phyloP scores from a whole-genome alignment of 2,329 filamentous ascomycete genomes.

The Metarhizium anisopliae region DNA sequence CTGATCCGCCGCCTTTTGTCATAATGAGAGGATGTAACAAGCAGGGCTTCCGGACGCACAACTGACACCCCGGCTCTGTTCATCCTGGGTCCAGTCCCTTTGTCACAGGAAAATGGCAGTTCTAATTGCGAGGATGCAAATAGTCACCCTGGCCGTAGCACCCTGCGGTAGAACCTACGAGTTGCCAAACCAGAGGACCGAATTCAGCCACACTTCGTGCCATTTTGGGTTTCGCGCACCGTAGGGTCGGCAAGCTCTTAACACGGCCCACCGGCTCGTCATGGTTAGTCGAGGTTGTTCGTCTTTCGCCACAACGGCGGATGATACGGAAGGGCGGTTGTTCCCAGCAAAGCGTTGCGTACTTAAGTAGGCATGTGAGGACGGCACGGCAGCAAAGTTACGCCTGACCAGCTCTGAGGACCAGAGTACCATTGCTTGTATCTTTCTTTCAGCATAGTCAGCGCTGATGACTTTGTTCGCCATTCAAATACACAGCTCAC shows the following conservation, averaged over 20 bases:
- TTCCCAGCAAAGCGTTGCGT: no score
- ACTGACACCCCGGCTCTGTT: background rate
- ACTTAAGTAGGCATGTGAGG: no score
- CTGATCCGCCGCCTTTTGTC: no score
- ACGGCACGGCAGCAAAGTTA: no score
- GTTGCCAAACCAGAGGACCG: background rate
- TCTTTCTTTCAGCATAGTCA: no score
- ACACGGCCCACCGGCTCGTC: background rate
- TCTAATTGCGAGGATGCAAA: background rate
- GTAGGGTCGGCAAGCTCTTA: background rate
- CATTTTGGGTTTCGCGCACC: background rate
- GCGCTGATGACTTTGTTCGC: no score
- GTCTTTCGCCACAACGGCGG: background rate
- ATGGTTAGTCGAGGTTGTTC: no score
- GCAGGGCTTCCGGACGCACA: background rate
- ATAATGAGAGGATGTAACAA: no score
- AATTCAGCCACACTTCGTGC: background rate
- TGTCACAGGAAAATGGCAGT: background rate
- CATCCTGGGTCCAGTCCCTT: background rate
- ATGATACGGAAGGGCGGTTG: no score
- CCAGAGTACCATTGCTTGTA: no score
- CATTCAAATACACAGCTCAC: no score
- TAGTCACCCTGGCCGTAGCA: background rate
- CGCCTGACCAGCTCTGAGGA: no score
- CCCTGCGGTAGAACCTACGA: background rate